A percentile compares a stretch with the other conserved stretches of the same genome.
Evolutionary conservation across 345 rosid species (phyloP).

Genomic region (Murraya paniculata): DNA sequence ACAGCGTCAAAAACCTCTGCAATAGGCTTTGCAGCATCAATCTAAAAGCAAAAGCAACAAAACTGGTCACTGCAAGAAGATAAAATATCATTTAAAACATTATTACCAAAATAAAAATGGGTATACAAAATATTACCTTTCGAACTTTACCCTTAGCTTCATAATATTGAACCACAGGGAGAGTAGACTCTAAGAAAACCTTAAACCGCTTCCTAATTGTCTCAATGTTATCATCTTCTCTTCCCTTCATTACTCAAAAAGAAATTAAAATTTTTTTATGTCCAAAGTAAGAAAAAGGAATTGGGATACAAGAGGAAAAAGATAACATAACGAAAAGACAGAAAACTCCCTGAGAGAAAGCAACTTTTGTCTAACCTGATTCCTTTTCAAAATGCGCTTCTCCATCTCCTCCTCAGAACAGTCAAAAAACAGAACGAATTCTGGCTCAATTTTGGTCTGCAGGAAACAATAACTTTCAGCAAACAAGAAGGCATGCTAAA

Average conservation of each 20-base stretch:
- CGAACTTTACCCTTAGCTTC: conserved; percentile 56
- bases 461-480: conserved; percentile 15
- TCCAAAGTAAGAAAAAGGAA: neutral
- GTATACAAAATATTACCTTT: conserved; percentile 38
- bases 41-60: conserved; percentile 31
- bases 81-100: neutral
- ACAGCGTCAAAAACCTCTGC: conserved; percentile 67
- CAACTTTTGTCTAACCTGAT: conserved; percentile 49
- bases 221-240: conserved; percentile 74
- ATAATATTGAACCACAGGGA: conserved; percentile 54
- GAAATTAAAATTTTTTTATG: neutral
- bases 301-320: neutral
- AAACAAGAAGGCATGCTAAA: neutral
- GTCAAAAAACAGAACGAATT: conserved; percentile 53
- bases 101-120: neutral
- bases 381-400: conserved; percentile 56
- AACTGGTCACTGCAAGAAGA: neutral
- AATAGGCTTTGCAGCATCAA: conserved; percentile 64
- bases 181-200: conserved; percentile 59
- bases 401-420: conserved; percentile 69
- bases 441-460: conserved; percentile 67
- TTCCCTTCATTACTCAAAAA: conserved; percentile 46
- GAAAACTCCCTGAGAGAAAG: neutral
- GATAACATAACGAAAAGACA: neutral
- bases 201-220: conserved; percentile 61